Evolutionary conservation across 441 rosid genomes (phyloP), one percentile per base, ranked within the genome.

Genomic region (Corymbia citriodora): DNA sequence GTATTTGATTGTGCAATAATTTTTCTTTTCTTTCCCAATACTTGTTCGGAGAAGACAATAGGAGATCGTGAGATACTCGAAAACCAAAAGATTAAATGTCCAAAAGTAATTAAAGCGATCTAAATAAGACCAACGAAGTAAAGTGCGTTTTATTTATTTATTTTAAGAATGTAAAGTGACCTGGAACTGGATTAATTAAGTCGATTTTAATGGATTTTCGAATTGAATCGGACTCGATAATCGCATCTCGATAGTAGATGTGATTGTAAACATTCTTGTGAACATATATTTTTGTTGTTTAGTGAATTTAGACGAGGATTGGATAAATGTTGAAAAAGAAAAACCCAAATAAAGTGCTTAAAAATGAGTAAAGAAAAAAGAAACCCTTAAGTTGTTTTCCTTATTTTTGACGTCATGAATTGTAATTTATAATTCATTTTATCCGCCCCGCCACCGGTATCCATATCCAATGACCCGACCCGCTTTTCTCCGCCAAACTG

Each of bases 181-280:
- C 4, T 61, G 17, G 7, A 61, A 61, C 17, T 2, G 2, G 0
- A 63, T 0, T 1, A 29, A 2, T 31, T 13, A 63, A 2, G 17
- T 63, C 9, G 3, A 2, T 63, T 29, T 1, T 4, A 3, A 6
- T 63, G 14, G 33, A 2, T 63, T 63, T 63, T 8, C 4, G 7
- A 63, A 29, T 63, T 13, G 33, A 9, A 63, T n/a, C 4, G 29
- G 2, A 10, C 9, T 40, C 4, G 4, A 29, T 18, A 27, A 63
- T 63, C 13, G 1, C 68, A 1, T 0, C 0, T 23, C 9, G 1
- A 0, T 63, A 63, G 17, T 29, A 3, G 33, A 13, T 3, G 29
- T 29, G 33, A 14, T 63, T 0, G 2, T 29, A 29, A 12, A 63
- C 1, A 0, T 61, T 61, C 4, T 1, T 11, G 9, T 5, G 17